Base-by-base conservation (phyloP, 805 yeast genomes). In the Starmera dryadoides region DNA sequence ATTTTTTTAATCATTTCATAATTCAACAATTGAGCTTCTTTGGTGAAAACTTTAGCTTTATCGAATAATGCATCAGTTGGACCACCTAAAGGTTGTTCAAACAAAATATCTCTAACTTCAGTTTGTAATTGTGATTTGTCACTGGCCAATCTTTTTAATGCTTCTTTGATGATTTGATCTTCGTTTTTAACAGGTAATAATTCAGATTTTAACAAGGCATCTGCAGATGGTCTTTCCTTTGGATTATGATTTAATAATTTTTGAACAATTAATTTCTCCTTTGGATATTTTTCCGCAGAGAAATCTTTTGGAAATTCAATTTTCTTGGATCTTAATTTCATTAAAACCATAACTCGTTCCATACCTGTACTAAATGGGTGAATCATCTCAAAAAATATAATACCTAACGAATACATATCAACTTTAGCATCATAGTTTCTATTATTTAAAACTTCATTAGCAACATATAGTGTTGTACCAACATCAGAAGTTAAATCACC, bases 381-480 rank as follows among this genome's bases (percentile, higher is more conserved):
- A 22, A 87, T 75, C 98, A 93, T 93, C 56, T 93, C 98, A 58
- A 93, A 93, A 55, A 93, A 87, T 1, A 93, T 93, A 28, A 93
- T 78, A 3, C 99, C 99, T 31, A 93, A 63, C 0, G 98, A 88
- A 57, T 88, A 93, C 84, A 93, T 81, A 58, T 93, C 99, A 30
- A 93, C 95, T 49, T 93, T 93, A 46, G 86, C 96, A 55, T 91
- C 81, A 57, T 93, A 93, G n/a, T 73, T 66, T 3, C 81, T 81
- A 33, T 67, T 69, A 15, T 73, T 68, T 7, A 85, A 66, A 0
- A 91, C 91, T 56, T 93, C 98, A 15, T 77, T 76, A 0, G 98
- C 98, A 34, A 91, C 93, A 55, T 93, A 93, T 25, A 91, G 71
- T 1, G 95, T 81, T 0, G 99, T 93, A 5, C 99, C 99, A 20